Evolutionary conservation across 805 yeast species (phyloP).

Genomic region (Ogataea allantospora): DNA sequence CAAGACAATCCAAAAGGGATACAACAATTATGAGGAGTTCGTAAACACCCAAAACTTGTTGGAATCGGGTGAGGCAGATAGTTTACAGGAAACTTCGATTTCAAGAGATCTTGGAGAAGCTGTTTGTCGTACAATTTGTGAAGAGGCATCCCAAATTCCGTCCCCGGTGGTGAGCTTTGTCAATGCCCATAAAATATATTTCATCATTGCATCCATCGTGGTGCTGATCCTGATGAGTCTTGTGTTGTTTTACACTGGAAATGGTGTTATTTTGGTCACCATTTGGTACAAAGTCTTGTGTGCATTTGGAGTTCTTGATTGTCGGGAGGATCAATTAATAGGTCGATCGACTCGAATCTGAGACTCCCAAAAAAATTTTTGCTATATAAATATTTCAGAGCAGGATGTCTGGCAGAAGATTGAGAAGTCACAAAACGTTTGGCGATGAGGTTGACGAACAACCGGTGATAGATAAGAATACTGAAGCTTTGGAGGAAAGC

Average conservation of each 20-base stretch:
- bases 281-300: conserved; percentile 26
- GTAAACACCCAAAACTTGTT: conserved; percentile 11
- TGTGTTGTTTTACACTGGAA: conserved; percentile 16
- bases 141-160: conserved; percentile 7
- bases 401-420: conserved; percentile 12
- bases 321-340: conserved; percentile 1
- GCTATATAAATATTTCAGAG: conserved; percentile 4
- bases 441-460: conserved; percentile 12
- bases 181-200: conserved; percentile 10
- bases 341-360: conserved; percentile 10
- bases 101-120: conserved; percentile 12
- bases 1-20: conserved; percentile 6
- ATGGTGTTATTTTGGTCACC: conserved; percentile 8
- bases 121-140: conserved; percentile 13
- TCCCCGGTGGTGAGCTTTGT: conserved; percentile 14
- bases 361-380: conserved; percentile 7
- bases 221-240: conserved; percentile 13
- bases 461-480: conserved; percentile 11
- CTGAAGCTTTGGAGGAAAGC: conserved; percentile 17
- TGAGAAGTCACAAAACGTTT: conserved; percentile 22
- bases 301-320: conserved; percentile 16
- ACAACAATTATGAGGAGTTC: conserved; percentile 13
- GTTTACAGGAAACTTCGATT: neutral
- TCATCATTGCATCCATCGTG: conserved; percentile 4
- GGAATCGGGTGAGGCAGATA: conserved; percentile 10